Evolutionary conservation across 331 rosid genomes (phyloP).

Genomic region (Acacia concinna): DNA sequence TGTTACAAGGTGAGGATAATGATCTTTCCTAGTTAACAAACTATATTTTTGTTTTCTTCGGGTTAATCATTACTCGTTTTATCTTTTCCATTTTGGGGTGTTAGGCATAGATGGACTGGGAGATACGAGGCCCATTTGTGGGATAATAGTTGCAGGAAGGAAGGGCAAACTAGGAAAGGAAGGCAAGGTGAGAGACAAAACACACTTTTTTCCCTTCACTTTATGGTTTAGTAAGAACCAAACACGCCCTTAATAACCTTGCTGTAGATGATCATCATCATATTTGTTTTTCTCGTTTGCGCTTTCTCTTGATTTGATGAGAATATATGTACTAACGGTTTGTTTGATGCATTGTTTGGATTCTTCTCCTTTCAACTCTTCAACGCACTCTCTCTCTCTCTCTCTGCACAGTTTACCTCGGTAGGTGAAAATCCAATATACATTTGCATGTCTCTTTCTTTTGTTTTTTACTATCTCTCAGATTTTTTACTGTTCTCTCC

Average conservation of each 20-base stretch:
- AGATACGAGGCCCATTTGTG: slow-evolving; percentile 99
- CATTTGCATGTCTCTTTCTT: slow-evolving; percentile 27
- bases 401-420: slow-evolving; percentile 81
- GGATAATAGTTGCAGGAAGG: slow-evolving; percentile 99
- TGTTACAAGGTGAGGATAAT: slow-evolving; percentile 70
- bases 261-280: neutral
- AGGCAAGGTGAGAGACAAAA: slow-evolving; percentile 74
- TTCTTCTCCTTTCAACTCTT: slow-evolving; percentile 46
- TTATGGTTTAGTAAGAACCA: slow-evolving; percentile 13
- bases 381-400: slow-evolving; percentile 38
- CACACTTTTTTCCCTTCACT: neutral
- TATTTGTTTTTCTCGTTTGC: neutral
- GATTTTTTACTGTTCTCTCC: slow-evolving; percentile 22
- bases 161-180: slow-evolving; percentile 99
- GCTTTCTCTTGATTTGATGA: slow-evolving; percentile 32
- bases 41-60: neutral
- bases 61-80: neutral
- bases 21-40: neutral
- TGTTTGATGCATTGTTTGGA: slow-evolving; percentile 50
- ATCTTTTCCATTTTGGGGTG: neutral
- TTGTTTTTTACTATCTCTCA: slow-evolving; percentile 28
- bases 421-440: slow-evolving; percentile 54
- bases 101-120: slow-evolving; percentile 99
- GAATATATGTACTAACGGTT: slow-evolving; percentile 49
- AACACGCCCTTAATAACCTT: slow-evolving; percentile 15